A percentile compares a stretch with the other conserved stretches of the same genome.
Conservation (phyloP, 169 alveolate species). For the Plasmodium knowlesi region DNA sequence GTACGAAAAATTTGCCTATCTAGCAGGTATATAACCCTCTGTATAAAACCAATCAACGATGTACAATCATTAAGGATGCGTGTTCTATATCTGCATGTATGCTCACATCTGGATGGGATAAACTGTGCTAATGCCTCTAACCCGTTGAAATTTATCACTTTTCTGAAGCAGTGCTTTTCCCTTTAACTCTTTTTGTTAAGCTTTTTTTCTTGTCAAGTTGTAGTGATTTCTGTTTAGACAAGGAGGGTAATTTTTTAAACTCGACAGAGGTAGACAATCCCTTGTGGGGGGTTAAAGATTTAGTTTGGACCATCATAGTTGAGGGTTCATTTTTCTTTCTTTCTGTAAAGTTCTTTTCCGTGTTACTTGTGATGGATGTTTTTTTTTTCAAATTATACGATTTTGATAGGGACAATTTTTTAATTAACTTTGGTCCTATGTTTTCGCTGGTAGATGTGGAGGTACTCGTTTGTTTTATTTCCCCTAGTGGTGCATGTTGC, state of each 20-base stretch:
- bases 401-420: slow-evolving; percentile 1
- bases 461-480: neutral
- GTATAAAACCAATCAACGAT: neutral
- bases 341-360: neutral
- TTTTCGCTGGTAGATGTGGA: neutral
- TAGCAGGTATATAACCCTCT: neutral
- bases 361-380: neutral
- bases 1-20: neutral
- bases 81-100: neutral
- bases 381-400: neutral
- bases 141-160: neutral
- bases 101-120: neutral
- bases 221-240: neutral
- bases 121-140: neutral
- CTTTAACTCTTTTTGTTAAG: neutral
- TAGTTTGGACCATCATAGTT: neutral
- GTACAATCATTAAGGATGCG: neutral
- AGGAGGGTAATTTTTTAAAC: slow-evolving; percentile 4
- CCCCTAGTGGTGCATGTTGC: neutral
- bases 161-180: neutral
- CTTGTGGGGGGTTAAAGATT: slow-evolving; percentile 13
- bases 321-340: neutral
- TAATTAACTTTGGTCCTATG: neutral
- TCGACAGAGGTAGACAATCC: slow-evolving; percentile 3
- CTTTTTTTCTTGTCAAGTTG: slow-evolving; percentile 13